Percentiles rank a stretch among this genome's conserved stretches.
phyloP scores from a whole-genome alignment of 352 stramenopile genomes.

The Peronosclerospora sorghi region DNA sequence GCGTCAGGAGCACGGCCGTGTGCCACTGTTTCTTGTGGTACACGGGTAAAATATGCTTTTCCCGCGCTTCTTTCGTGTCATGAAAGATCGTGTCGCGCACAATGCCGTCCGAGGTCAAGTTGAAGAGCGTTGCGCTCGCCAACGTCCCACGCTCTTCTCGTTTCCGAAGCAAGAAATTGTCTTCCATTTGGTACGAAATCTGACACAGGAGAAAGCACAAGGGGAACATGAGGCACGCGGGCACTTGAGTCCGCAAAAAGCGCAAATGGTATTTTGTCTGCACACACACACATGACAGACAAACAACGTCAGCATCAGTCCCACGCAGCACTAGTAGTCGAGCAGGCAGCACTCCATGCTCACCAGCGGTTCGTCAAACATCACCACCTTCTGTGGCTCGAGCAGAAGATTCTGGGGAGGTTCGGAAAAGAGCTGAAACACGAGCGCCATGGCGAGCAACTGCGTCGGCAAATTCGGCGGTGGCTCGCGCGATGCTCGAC shows the following conservation, averaged over 20 bases:
- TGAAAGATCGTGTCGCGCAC: constrained; percentile 82
- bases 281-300: constrained; percentile 1
- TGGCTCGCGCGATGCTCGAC: constrained; percentile 56
- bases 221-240: constrained; percentile 71
- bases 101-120: constrained; percentile 78
- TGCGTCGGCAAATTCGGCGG: constrained; percentile 70
- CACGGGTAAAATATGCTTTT: constrained; percentile 75
- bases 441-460: constrained; percentile 71
- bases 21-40: constrained; percentile 85
- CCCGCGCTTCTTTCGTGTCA: constrained; percentile 74
- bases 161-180: constrained; percentile 71
- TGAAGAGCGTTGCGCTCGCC: constrained; percentile 73
- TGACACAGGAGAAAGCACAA: constrained; percentile 78
- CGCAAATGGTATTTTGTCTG: constrained; percentile 81
- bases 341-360: constrained; percentile 1
- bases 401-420: constrained; percentile 70
- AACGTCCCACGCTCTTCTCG: constrained; percentile 71
- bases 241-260: constrained; percentile 72
- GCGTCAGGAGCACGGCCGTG: constrained; percentile 70
- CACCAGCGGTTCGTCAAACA: constrained; percentile 84
- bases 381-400: constrained; percentile 65
- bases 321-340: constrained; percentile 1
- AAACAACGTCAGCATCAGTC: too few species aligned
- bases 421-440: constrained; percentile 79
- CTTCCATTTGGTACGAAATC: constrained; percentile 83